These are phyloP conservation scores for Suillus luteus DNA, from an alignment of 768 basidiomycete species.

Conservation along the genomic window DNA sequence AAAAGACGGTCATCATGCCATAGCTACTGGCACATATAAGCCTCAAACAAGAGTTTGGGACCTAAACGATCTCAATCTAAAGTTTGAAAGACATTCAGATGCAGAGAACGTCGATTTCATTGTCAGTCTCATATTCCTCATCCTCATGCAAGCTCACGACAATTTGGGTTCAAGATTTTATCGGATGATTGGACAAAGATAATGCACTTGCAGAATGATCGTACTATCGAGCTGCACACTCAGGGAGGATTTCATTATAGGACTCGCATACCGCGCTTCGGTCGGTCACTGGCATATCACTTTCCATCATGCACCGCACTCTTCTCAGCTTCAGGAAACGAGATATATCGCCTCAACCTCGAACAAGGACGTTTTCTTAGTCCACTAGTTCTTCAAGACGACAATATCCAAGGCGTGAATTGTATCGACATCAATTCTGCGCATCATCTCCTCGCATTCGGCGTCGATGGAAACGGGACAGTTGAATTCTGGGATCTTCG, in stretches of 20 bases:
- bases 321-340: slow-evolving; percentile 79
- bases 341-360: slow-evolving; percentile 92
- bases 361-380: slow-evolving; percentile 93
- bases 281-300: slow-evolving; percentile 90
- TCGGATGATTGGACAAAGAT: slow-evolving; percentile 99
- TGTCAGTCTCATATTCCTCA: slow-evolving; percentile 47
- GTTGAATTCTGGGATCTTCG: slow-evolving; percentile 98
- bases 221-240: slow-evolving; percentile 92
- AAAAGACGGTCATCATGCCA: slow-evolving; percentile 86
- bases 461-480: slow-evolving; percentile 81
- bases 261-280: slow-evolving; percentile 92
- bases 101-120: slow-evolving; percentile 97
- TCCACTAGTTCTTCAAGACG: slow-evolving; percentile 64
- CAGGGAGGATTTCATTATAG: slow-evolving; percentile 92
- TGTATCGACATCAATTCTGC: slow-evolving; percentile 90
- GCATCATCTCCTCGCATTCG: slow-evolving; percentile 89
- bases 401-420: slow-evolving; percentile 81
- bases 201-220: slow-evolving; percentile 94
- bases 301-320: slow-evolving; percentile 92
- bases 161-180: slow-evolving; percentile 59
- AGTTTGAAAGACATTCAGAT: slow-evolving; percentile 96
- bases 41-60: slow-evolving; percentile 98
- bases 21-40: slow-evolving; percentile 97
- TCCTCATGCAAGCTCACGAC: neutral
- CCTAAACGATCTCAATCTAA: slow-evolving; percentile 85